Evolutionary conservation across 306 rosid genomes (phyloP).

Genomic region (Gleditsia sinensis): DNA sequence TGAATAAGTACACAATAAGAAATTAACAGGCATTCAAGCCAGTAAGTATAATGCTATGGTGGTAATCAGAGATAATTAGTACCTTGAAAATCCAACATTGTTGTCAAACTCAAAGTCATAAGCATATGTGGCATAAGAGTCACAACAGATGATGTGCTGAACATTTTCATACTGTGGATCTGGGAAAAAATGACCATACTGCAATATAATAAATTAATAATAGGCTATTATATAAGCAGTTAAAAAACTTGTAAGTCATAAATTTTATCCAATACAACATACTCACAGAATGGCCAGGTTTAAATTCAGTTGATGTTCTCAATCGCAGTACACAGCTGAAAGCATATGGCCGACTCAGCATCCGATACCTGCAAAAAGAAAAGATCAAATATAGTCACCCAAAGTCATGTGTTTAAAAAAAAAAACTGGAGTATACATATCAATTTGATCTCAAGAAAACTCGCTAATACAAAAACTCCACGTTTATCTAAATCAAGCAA

Average conservation of each 20-base stretch:
- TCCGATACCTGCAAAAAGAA: conserved; percentile 73
- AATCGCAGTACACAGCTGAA: conserved; percentile 85
- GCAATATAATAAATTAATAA: conserved; percentile 58
- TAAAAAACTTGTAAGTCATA: conserved; percentile 13
- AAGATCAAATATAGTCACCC: conserved; percentile 28
- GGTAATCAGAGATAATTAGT: conserved; percentile 25
- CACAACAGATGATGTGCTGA: conserved; percentile 95
- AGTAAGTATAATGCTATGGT: background rate
- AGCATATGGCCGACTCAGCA: conserved; percentile 96
- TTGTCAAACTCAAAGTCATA: conserved; percentile 90
- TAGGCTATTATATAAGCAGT: conserved; percentile 36
- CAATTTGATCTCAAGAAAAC: background rate
- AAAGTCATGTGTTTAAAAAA: background rate
- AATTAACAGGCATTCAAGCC: conserved; percentile 29
- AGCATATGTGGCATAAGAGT: conserved; percentile 94
- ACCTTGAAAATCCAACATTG: conserved; percentile 91
- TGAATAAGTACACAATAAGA: conserved; percentile 2
- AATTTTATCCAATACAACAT: conserved; percentile 30
- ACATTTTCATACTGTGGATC: conserved; percentile 99
- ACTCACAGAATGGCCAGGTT: conserved; percentile 89
- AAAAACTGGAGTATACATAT: background rate
- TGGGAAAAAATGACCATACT: conserved; percentile 99
- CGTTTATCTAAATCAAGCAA: conserved; percentile 32
- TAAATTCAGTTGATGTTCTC: conserved; percentile 91
- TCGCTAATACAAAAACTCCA: background rate